Percentiles rank a stretch among this genome's conserved stretches.
These are phyloP conservation scores for Solanum neorickii DNA, from an alignment of 257 asterid species.

Conservation along the genomic window DNA sequence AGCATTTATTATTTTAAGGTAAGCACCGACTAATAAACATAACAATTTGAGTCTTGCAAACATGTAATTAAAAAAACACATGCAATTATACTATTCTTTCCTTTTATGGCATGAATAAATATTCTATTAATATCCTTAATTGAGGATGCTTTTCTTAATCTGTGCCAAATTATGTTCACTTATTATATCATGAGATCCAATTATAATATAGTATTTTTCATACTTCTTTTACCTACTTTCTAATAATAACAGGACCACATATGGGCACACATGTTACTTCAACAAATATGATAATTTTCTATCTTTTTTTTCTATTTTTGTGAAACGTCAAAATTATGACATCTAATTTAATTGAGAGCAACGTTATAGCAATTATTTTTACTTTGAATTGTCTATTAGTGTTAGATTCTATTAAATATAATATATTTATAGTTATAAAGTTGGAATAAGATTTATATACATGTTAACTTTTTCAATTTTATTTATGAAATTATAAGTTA, in stretches of 20 bases:
- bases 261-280: background rate
- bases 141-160: background rate
- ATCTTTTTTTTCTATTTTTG: background rate
- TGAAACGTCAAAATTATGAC: background rate
- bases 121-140: background rate
- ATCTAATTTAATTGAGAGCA: background rate
- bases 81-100: background rate
- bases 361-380: background rate
- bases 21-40: background rate
- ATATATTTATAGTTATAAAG: background rate
- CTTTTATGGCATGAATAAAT: background rate
- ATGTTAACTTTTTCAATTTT: accelerated
- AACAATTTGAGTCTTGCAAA: background rate
- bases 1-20: background rate
- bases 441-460: background rate
- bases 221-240: background rate
- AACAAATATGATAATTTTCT: background rate
- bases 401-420: background rate
- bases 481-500: background rate
- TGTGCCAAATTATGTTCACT: background rate
- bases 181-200: background rate
- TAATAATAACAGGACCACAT: background rate
- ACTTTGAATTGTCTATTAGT: background rate
- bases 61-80: background rate
- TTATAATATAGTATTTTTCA: background rate